These are phyloP conservation scores for Tricholoma terreum DNA, from an alignment of 768 basidiomycete species.

Conservation along the genomic window DNA sequence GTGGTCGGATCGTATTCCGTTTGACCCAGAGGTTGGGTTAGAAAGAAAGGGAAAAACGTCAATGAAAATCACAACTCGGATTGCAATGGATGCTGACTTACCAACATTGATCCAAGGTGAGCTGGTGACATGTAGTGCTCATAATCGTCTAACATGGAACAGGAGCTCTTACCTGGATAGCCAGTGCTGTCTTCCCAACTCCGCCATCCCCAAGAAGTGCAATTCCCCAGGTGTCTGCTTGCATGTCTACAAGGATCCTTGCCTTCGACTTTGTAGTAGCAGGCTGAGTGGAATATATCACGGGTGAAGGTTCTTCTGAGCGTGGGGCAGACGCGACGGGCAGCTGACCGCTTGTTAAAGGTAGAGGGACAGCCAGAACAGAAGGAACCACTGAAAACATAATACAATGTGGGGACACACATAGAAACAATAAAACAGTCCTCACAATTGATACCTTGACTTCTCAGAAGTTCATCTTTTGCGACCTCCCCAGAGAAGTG, in stretches of 20 bases:
- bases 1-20: background rate
- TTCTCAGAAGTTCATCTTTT: background rate
- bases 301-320: background rate
- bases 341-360: background rate
- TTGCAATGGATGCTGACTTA: background rate
- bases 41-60: background rate
- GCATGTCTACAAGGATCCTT: background rate
- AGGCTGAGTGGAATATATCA: background rate
- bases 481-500: background rate
- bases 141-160: too few species aligned
- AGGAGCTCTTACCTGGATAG: background rate
- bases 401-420: background rate
- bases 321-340: background rate
- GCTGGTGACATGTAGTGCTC: background rate
- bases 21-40: background rate
- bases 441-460: background rate
- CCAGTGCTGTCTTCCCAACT: constrained; percentile 18
- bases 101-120: background rate
- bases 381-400: background rate
- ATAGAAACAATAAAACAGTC: background rate
- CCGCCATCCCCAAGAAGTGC: constrained; percentile 13
- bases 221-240: background rate
- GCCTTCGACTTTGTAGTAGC: background rate
- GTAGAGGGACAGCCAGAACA: background rate
- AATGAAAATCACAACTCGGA: background rate